Base-by-base conservation (phyloP, 768 basidiomycete species). In the Roridomyces roridus region DNA sequence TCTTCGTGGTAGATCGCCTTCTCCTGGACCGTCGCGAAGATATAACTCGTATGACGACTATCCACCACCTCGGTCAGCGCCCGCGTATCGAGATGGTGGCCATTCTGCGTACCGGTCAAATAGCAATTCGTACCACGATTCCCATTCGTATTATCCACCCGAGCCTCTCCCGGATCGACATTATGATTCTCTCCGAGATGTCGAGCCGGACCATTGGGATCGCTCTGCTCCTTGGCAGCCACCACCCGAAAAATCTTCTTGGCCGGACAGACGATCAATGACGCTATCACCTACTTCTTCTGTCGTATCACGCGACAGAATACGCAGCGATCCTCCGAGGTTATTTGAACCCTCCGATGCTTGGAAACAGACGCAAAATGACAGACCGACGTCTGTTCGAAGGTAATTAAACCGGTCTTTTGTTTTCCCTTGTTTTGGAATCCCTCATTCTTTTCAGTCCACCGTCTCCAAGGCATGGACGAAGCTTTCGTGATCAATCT, bases 341-440 rank as follows among this genome's bases (percentile, higher is more conserved):
- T 83, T 85, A 77, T 85, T 91, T 65, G 90, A 91, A 67, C 88
- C 89, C 28, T 88, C 87, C 29, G 85, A 88, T 18, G 72, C 76
- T 28, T 91, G 90, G 89, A 88, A 86, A 67, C 82, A 87, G 60
- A 70, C 73, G 9, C 84, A 84, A 62, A 65, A 65, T 45, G 83
- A 85, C 64, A 77, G 78, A 62, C 66, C 75, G 26, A 26, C 46
- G 31, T 74, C 78, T 60, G 66, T 69, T 42, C 82, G 79, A 62
- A 66, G 61, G 80, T 79, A 72, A 67, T 74, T 76, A 37, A 37
- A 37, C 41, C n/a, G n/a, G 8, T 24, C 24, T 44, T 67, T 62
- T 67, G 67, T 66, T 34, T 54, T 58, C 35, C 12, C 50, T n/a
- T 48, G 49, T 42, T 52, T 31, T 20, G 15, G 34, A 44, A 53